Conservation (phyloP, 148 eudicot species). For the Fagopyrum esculentum region DNA sequence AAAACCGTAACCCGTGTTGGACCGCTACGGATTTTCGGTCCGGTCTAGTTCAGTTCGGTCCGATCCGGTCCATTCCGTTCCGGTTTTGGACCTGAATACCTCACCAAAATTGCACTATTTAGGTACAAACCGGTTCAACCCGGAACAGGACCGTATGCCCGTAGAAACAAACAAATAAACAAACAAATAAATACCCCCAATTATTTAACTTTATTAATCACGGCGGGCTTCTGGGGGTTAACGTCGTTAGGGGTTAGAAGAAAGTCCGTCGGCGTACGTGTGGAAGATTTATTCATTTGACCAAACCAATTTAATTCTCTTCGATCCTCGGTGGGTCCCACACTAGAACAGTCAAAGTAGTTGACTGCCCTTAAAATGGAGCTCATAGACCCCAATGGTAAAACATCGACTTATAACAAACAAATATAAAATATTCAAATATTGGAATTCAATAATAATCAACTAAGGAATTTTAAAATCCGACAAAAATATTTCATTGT, state of each 20-base stretch:
- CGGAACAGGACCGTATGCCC: too few relatives aligned
- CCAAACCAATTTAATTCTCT: neutral
- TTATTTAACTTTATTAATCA: too few relatives aligned
- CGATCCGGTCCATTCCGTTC: too few relatives aligned
- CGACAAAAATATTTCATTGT: neutral
- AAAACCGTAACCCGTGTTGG: too few relatives aligned
- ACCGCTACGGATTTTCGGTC: too few relatives aligned
- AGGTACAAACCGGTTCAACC: too few relatives aligned
- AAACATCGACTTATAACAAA: neutral
- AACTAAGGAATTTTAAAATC: neutral
- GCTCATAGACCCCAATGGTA: neutral
- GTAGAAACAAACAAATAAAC: too few relatives aligned
- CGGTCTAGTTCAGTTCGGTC: too few relatives aligned
- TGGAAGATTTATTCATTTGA: conserved; percentile 4
- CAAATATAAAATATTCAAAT: neutral
- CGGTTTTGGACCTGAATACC: too few relatives aligned
- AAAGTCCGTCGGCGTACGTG: conserved; percentile 1
- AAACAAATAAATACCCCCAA: too few relatives aligned
- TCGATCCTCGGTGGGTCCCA: neutral
- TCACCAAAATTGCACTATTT: too few relatives aligned
- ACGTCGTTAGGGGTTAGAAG: neutral
- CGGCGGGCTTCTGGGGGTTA: too few relatives aligned
- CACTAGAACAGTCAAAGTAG: neutral
- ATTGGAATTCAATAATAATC: neutral
- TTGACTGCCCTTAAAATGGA: neutral